Percentiles rank a stretch among this genome's conserved stretches.
Evolutionary conservation across 2,329 filamentous ascomycete genomes (phyloP).

Genomic region (Calycina marina): DNA sequence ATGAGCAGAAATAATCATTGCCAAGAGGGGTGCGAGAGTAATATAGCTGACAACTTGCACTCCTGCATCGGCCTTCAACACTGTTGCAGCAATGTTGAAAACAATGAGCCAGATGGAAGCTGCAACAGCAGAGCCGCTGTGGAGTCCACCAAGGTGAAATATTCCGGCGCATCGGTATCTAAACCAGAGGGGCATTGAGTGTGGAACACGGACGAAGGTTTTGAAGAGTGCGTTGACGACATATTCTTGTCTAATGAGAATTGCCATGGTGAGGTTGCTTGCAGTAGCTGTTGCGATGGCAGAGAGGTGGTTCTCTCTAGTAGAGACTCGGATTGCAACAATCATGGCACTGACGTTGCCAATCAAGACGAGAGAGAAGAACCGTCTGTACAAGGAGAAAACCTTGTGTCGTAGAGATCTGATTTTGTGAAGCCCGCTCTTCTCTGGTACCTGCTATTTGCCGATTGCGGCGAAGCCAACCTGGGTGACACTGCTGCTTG

Average conservation of each 20-base stretch:
- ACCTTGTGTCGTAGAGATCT: conserved; percentile 22
- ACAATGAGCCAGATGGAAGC: conserved; percentile 32
- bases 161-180: conserved; percentile 32
- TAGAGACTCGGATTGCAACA: conserved; percentile 18
- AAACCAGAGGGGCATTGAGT: conserved; percentile 31
- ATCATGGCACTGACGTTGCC: conserved; percentile 31
- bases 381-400: conserved; percentile 38
- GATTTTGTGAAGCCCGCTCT: conserved; percentile 25
- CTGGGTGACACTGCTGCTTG: no score
- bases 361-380: conserved; percentile 39
- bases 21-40: conserved; percentile 39
- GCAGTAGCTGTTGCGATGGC: conserved; percentile 5
- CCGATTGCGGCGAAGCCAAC: no score
- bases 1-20: conserved; percentile 48
- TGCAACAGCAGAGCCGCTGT: conserved; percentile 34
- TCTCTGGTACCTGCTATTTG: conserved; percentile 29
- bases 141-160: conserved; percentile 39
- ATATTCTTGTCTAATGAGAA: conserved; percentile 37
- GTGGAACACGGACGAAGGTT: conserved; percentile 30
- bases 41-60: conserved; percentile 36
- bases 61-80: conserved; percentile 27
- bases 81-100: conserved; percentile 23
- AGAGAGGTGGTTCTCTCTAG: conserved; percentile 1
- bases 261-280: conserved; percentile 26
- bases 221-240: conserved; percentile 36